These are phyloP conservation scores for Fusarium marasasianum DNA, from an alignment of 2,329 filamentous ascomycete species.

Conservation along the genomic window DNA sequence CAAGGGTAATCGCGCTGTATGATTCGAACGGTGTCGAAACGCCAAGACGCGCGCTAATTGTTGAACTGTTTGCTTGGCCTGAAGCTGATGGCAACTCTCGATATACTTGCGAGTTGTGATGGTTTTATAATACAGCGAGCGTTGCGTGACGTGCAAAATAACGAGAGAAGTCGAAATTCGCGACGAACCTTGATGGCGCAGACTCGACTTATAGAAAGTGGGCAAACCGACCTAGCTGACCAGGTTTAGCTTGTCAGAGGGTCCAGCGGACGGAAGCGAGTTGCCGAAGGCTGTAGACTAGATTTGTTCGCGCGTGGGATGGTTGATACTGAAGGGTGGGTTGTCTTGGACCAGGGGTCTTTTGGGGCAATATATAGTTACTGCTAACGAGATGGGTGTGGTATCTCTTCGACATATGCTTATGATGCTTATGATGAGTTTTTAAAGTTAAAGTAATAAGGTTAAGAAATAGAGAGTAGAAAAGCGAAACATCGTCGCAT, in stretches of 20 bases:
- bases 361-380: not conserved
- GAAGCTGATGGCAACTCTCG: conserved; percentile 1
- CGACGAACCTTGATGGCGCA: conserved; percentile 32
- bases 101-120: conserved; percentile 4
- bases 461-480: not conserved
- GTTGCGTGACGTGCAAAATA: not conserved
- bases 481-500: not conserved
- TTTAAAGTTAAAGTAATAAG: conserved; percentile 1
- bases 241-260: conserved; percentile 20
- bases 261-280: conserved; percentile 24
- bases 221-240: conserved; percentile 20
- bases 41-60: conserved; percentile 32
- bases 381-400: not conserved
- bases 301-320: conserved; percentile 11
- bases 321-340: conserved; percentile 1
- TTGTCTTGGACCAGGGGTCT: conserved; percentile 10
- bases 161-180: not conserved
- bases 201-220: conserved; percentile 22
- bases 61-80: conserved; percentile 11
- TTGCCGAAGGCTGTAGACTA: conserved; percentile 35
- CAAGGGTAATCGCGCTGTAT: conserved; percentile 23
- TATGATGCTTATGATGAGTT: not conserved
- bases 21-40: conserved; percentile 25
- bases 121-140: conserved; percentile 12
- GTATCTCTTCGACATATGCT: not conserved